Evolutionary conservation across 2,329 filamentous ascomycete species (phyloP), one percentile per base, ranked within the genome.

Genomic region (Diaporthe velutina): DNA sequence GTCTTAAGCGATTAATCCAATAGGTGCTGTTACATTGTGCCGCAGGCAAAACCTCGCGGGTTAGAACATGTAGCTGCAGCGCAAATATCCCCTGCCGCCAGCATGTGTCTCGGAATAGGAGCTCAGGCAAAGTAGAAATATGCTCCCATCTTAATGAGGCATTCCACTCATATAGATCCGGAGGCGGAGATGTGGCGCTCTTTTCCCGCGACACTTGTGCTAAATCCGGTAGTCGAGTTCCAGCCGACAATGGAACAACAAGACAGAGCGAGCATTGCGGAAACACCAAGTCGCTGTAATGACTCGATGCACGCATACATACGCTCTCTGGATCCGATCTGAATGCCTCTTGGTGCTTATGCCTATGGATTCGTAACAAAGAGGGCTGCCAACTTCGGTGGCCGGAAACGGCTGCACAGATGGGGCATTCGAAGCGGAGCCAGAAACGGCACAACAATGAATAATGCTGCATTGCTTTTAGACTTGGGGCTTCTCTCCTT

Each of bases 331-430:
- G 22, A 6, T 35, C 28, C 33, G 30, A 12, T 25, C 1, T 38
- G 30, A 10, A 25, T 12, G 30, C 25, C 19, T 28, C 25, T 38
- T 45, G n/a, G 30, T 8, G 2, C 19, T 38, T 4, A 28, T 13
- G 22, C n/a, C 4, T 33, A 45, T 42, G 15, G 17, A 8, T 3
- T 19, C 50, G 10, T 25, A 33, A 75, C 74, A 75, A 75, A 75
- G 74, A 15, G 22, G 19, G 9, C 55, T 6, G 1, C 7, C 25
- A 15, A 35, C 35, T 4, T 33, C 17, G 28, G 45, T 28, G 40
- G 15, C 71, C 74, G 74, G 74, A 75, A 75, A 67, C 74, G 68
- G 74, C 45, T 30, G 45, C 25, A 54, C 4, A 61, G 19, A n/a
- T 22, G 30, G 28, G 28, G n/a, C 40, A 52, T 33, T 42, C 48